These are phyloP conservation scores for Paramecium biaurelia DNA, from an alignment of 73 alveolate genomes.

Conservation along the genomic window DNA sequence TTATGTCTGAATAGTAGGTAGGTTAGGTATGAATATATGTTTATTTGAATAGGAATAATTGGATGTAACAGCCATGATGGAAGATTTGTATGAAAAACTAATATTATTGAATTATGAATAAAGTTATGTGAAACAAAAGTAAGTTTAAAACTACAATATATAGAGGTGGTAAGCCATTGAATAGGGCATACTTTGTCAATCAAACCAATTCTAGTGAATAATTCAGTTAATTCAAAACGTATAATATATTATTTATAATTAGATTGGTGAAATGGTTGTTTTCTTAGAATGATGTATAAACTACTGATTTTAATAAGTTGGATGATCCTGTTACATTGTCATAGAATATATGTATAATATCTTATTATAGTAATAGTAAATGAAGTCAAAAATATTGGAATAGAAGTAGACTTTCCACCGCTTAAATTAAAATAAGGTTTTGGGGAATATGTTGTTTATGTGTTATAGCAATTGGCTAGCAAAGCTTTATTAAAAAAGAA, in stretches of 20 bases:
- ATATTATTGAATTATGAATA: constrained; percentile 41
- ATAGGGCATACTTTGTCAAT: constrained; percentile 12
- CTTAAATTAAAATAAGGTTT: constrained; percentile 50
- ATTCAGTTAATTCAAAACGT: constrained; percentile 50
- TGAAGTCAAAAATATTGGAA: constrained; percentile 61
- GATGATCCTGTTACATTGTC: neutral
- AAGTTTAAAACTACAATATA: neutral
- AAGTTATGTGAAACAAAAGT: constrained; percentile 37
- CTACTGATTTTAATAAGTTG: constrained; percentile 37
- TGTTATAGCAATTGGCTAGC: constrained; percentile 27
- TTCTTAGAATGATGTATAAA: constrained; percentile 26
- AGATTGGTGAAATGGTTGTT: constrained; percentile 40
- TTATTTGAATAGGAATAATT: neutral
- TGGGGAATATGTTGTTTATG: constrained; percentile 56
- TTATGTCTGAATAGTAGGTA: neutral
- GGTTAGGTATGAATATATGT: neutral
- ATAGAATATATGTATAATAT: neutral
- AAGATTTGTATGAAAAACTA: constrained; percentile 46
- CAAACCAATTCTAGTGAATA: constrained; percentile 40
- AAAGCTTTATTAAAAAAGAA: constrained; percentile 47
- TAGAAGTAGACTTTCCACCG: constrained; percentile 54
- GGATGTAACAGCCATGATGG: neutral
- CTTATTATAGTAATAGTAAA: neutral
- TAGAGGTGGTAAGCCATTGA: neutral
- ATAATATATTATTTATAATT: too few relatives aligned